Percentiles rank a stretch among this genome's conserved stretches.
Evolutionary conservation across 2,329 filamentous ascomycete genomes (phyloP).

Genomic region (Scorias spongiosa): DNA sequence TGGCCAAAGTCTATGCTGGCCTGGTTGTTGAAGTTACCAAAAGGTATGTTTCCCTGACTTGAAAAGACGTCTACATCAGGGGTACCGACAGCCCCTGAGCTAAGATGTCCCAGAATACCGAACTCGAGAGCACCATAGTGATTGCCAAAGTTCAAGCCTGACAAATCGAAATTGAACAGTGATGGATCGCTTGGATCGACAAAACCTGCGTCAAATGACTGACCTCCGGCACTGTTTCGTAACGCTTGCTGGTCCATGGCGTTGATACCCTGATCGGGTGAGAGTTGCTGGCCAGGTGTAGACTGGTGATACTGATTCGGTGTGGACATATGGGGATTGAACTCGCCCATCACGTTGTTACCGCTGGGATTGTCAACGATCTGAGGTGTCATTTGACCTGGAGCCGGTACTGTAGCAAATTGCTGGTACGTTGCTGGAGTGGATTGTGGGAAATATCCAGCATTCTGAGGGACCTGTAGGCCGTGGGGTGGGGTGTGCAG

Average conservation of each 20-base stretch:
- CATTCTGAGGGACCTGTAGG: slow-evolving; percentile 15
- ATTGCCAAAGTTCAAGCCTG: slow-evolving; percentile 87
- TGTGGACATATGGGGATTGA: slow-evolving; percentile 43
- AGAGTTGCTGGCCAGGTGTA: slow-evolving; percentile 33
- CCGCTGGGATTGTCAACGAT: slow-evolving; percentile 25
- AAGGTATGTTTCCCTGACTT: slow-evolving; percentile 14
- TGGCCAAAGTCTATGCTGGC: slow-evolving; percentile 9
- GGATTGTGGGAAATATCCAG: slow-evolving; percentile 29
- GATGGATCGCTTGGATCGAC: slow-evolving; percentile 89
- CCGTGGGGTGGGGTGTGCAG: slow-evolving; percentile 8
- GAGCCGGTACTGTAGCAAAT: slow-evolving; percentile 16
- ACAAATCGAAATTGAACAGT: slow-evolving; percentile 89
- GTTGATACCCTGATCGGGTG: slow-evolving; percentile 29
- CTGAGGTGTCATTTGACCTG: slow-evolving; percentile 25
- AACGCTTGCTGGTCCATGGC: slow-evolving; percentile 30
- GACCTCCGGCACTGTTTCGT: slow-evolving; percentile 22
- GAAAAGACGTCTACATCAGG: slow-evolving; percentile 18
- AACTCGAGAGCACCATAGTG: slow-evolving; percentile 94
- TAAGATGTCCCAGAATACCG: slow-evolving; percentile 92
- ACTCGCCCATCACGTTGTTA: slow-evolving; percentile 29
- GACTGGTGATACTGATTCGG: slow-evolving; percentile 54
- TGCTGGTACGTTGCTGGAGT: slow-evolving; percentile 25
- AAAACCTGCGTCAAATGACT: slow-evolving; percentile 40
- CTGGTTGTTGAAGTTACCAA: slow-evolving; percentile 11
- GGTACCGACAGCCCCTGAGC: slow-evolving; percentile 50